phyloP scores from a whole-genome alignment of 306 rosid species.

The peach (Prunus persica) region Prunus_persica_NCBIv2 NC_034014.1:22485501-22486000 shows the following conservation, averaged over 20 bases:
- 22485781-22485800: constrained; percentile 1
- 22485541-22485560: not conserved
- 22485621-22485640: not conserved
- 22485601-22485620: not conserved
- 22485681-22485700: constrained; percentile 36
- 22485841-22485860: constrained; percentile 25
- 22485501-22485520: not conserved
- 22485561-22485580: not conserved
- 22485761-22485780: constrained; percentile 16
- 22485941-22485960: constrained; percentile 35
- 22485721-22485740: constrained; percentile 51
- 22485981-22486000: constrained; percentile 66
- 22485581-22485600: not conserved
- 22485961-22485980: constrained; percentile 26
- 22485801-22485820: constrained; percentile 16
- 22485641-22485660: not conserved
- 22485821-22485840: constrained; percentile 29
- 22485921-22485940: constrained; percentile 7
- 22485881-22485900: not conserved
- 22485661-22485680: constrained; percentile 29
- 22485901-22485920: not conserved
- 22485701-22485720: constrained; percentile 33
- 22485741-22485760: constrained; percentile 38
- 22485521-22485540: not conserved
- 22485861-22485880: not conserved